Evolutionary conservation across 352 stramenopile species (phyloP), one percentile per base, ranked within the genome.

Genomic region (Pythium vanterpoolii): DNA sequence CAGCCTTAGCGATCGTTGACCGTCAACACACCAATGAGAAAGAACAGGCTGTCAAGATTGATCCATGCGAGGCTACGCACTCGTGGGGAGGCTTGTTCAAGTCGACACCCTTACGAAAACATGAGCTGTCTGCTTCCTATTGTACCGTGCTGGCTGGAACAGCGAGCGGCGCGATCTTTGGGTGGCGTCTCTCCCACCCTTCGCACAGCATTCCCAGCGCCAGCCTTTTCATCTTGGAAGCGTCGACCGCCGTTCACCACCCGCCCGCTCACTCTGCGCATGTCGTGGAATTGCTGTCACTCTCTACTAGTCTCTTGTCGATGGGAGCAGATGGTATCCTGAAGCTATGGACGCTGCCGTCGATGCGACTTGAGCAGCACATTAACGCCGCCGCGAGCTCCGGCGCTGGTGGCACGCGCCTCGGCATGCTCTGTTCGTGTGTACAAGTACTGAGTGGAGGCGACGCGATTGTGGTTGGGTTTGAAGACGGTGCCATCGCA

Each of bases 241-340:
- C 63, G 2, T 45, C 30, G 0, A 46, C 51, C 34, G 33, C 10
- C 10, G 11, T 56, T 5, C 34, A 38, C 18, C 8, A n/a, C n/a
- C 56, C 46, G 11, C 42, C 56, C n/a, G 76, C 74, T 2, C 80
- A 90, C 26, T 74, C 76, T 0, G 68, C 74, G 0, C 76, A 88
- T 16, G 59, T 90, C 11, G 65, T 85, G 14, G 68, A 42, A 21
- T 43, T 69, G 8, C 8, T 60, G 21, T 3, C 36, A n/a, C 5
- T 56, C 5, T 26, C 26, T 4, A 18, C 21, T n/a, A n/a, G 21
- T 47, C 3, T 89, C 9, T 30, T 71, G 1, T 87, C 81, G 4
- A 43, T 87, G 30, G 73, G 70, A 59, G 73, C 74, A 5, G 78
- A 83, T 33, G 78, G 78, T 8, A 77, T 87, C 36, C 26, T 87